These are phyloP conservation scores for Globisporangium megalacanthum DNA, from an alignment of 352 stramenopile species.

Conservation along the genomic window DNA sequence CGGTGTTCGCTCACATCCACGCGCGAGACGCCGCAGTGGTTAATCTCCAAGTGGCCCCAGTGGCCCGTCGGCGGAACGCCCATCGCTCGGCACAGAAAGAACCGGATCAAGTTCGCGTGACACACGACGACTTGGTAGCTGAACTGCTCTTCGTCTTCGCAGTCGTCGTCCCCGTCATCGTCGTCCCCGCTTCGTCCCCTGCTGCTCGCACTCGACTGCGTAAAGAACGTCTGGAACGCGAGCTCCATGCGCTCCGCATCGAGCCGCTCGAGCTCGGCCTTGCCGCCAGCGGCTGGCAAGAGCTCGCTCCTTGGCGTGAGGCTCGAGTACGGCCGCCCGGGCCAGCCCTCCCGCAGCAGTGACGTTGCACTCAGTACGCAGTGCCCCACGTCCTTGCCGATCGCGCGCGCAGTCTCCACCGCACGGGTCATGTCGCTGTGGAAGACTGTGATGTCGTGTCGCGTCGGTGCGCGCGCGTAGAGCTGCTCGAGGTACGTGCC, in stretches of 20 bases:
- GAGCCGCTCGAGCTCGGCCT: constrained; percentile 24
- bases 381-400: constrained; percentile 44
- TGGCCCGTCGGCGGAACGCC: constrained; percentile 45
- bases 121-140: constrained; percentile 72
- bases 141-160: constrained; percentile 35
- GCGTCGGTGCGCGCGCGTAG: constrained; percentile 45
- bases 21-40: constrained; percentile 76
- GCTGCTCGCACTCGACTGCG: constrained; percentile 8
- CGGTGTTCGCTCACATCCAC: constrained; percentile 67
- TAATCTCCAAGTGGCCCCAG: constrained; percentile 84
- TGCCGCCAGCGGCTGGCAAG: neutral
- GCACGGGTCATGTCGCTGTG: constrained; percentile 76
- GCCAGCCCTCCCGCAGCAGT: constrained; percentile 74
- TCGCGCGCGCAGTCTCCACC: constrained; percentile 64
- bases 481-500: constrained; percentile 60
- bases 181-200: neutral
- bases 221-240: constrained; percentile 52
- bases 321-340: constrained; percentile 52
- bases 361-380: constrained; percentile 32
- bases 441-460: constrained; percentile 52
- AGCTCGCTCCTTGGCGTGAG: constrained; percentile 12
- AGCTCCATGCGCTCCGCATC: constrained; percentile 60
- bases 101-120: constrained; percentile 82
- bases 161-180: constrained; percentile 21
- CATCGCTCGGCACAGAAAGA: constrained; percentile 72